Evolutionary conservation across 208 protist species (phyloP).

Genomic region (Kentomonas sorsogonicus): DNA sequence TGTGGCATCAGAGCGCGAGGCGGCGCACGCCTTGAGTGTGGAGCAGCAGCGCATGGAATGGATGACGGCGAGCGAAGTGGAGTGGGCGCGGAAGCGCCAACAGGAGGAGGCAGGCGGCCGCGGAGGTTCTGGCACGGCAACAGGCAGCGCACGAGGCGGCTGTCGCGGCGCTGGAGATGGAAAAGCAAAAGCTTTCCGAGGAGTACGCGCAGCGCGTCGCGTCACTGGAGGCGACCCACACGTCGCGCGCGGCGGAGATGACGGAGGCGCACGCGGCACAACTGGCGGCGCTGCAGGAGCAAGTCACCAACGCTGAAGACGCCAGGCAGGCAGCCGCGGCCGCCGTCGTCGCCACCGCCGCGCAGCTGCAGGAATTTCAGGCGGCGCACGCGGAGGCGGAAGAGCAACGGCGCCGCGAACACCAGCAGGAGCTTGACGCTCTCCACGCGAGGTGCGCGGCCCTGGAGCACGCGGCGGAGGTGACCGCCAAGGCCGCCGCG

Average conservation of each 20-base stretch:
- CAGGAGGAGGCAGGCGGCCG: too few relatives aligned
- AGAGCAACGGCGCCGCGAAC: neutral
- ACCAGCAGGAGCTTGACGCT: conserved; percentile 2
- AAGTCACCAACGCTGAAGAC: too few relatives aligned
- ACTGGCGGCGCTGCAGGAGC: neutral
- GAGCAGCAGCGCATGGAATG: too few relatives aligned
- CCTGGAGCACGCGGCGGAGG: neutral
- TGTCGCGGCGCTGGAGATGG: too few relatives aligned
- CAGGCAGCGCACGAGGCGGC: too few relatives aligned
- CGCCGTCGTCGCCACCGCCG: neutral
- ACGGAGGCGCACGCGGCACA: neutral
- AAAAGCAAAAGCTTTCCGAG: too few relatives aligned
- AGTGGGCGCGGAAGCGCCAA: too few relatives aligned
- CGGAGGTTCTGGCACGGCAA: too few relatives aligned
- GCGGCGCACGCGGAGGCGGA: neutral
- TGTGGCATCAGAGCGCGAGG: too few relatives aligned
- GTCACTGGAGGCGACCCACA: neutral
- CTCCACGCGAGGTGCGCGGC: conserved; percentile 1
- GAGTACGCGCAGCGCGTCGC: neutral
- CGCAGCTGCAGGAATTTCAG: neutral
- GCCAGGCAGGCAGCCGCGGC: neutral
- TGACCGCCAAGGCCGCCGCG: too few relatives aligned
- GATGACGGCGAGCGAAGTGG: too few relatives aligned
- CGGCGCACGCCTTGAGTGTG: too few relatives aligned
- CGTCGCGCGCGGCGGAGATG: neutral